Base-by-base conservation (phyloP, 495 filamentous ascomycete genomes). In the Chaetomidium leptoderma region DNA sequence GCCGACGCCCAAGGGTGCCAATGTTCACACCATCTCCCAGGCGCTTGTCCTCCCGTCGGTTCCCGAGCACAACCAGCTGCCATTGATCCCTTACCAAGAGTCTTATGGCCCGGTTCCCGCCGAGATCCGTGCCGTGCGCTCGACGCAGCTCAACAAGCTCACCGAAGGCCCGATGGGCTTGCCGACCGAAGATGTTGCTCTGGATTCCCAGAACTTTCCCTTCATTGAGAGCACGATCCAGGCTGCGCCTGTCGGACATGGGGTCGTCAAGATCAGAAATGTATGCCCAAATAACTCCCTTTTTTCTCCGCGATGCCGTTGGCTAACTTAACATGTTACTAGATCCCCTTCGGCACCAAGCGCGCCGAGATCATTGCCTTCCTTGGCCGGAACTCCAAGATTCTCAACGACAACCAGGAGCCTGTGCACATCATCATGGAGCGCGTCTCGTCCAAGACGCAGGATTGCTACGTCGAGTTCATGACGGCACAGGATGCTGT, bases 381-480 rank as follows among this genome's bases (percentile, higher is more conserved):
- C 64, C 70, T 91, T 11, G 88, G 87, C n/a, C 80, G 81, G n/a
- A 80, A 79, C 57, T 80, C 85, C 0, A 78, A 75, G 16, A 71
- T 89, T 36, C 70, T 86, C 32, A 73, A 75, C 42, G 80, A 83
- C 44, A 61, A 69, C 2, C 76, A 84, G 6, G 84, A 83, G 50
- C 77, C 86, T 0, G 72, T 92, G 10, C 89, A 93, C 62, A 90
- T 93, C 59, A 88, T 91, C 61, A 90, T 93, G 87, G 89, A 92
- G 49, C 84, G 87, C 8, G 74, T 82, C 0, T 88, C 86, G 1
- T 80, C 81, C 46, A 92, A 92, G 78, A 92, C 89, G 0, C 82
- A 85, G 70, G 87, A 91, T 50, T 86, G 81, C 56, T 93, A 76
- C 60, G 82, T 89, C 30, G 89, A 93, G 64, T 84, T 91, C 46